These are phyloP conservation scores for Lipomyces oligophaga DNA, from an alignment of 805 yeast genomes.

Conservation along the genomic window DNA sequence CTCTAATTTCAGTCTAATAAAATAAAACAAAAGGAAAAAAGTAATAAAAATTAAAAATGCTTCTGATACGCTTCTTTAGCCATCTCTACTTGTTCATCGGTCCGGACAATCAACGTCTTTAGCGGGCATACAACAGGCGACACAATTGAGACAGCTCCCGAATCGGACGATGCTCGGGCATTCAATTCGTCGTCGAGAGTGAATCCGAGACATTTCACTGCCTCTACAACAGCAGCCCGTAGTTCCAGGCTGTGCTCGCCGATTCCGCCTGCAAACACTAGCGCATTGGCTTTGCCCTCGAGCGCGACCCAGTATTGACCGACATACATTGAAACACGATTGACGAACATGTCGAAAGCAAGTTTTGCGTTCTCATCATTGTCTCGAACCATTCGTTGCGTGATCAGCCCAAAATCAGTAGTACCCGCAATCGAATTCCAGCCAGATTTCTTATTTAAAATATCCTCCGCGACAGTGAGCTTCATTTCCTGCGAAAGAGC, in stretches of 20 bases:
- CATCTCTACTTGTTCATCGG: constrained; percentile 29
- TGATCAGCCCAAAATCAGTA: constrained; percentile 26
- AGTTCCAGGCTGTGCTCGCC: constrained; percentile 24
- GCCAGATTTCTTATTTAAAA: constrained; percentile 24
- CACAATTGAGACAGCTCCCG: constrained; percentile 10
- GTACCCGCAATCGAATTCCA: constrained; percentile 28
- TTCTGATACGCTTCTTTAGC: constrained; percentile 16
- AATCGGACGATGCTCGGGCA: constrained; percentile 7
- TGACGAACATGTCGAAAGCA: constrained; percentile 28
- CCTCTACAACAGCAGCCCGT: constrained; percentile 14
- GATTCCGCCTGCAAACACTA: constrained; percentile 29
- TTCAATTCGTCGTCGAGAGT: constrained; percentile 15
- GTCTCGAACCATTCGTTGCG: constrained; percentile 8
- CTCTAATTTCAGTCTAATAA: too few relatives aligned
- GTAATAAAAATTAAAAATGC: neutral
- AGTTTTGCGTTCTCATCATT: constrained; percentile 21
- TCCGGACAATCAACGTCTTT: constrained; percentile 20
- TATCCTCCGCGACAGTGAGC: constrained; percentile 28
- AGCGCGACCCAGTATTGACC: constrained; percentile 27
- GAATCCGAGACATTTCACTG: constrained; percentile 21
- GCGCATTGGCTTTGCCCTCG: constrained; percentile 20
- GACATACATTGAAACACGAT: constrained; percentile 22
- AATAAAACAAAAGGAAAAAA: too few relatives aligned
- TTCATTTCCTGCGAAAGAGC: constrained; percentile 23
- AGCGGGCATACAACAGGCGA: constrained; percentile 9